These are phyloP conservation scores for Pythium oligandrum DNA, from an alignment of 352 stramenopile genomes.

Conservation along the genomic window DNA sequence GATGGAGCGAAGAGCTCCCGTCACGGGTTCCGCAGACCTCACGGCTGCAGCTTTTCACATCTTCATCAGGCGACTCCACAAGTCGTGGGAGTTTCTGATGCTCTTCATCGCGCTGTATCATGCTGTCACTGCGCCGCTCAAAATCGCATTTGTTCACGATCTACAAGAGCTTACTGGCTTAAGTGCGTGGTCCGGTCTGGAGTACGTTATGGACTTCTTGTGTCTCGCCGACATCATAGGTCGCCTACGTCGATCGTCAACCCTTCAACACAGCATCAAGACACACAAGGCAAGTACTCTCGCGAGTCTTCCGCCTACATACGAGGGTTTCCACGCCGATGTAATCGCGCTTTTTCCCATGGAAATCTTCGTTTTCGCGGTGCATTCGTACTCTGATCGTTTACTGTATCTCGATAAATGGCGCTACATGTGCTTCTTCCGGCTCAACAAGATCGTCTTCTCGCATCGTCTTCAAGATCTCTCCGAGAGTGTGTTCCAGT, in stretches of 20 bases:
- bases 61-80: slow-evolving; percentile 29
- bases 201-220: slow-evolving; percentile 53
- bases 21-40: neutral
- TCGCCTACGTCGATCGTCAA: slow-evolving; percentile 18
- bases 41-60: slow-evolving; percentile 33
- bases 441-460: slow-evolving; percentile 54
- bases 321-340: slow-evolving; percentile 33
- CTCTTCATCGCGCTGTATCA: slow-evolving; percentile 43
- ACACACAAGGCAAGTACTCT: slow-evolving; percentile 1
- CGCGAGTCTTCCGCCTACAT: slow-evolving; percentile 5
- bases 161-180: slow-evolving; percentile 24
- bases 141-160: slow-evolving; percentile 51
- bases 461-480: slow-evolving; percentile 28
- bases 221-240: slow-evolving; percentile 39
- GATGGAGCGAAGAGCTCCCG: neutral
- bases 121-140: slow-evolving; percentile 38
- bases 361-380: slow-evolving; percentile 28
- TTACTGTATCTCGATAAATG: slow-evolving; percentile 26
- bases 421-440: slow-evolving; percentile 36
- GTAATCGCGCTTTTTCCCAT: slow-evolving; percentile 41
- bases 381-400: no score
- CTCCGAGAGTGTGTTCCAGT: slow-evolving; percentile 52
- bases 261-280: neutral
- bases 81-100: slow-evolving; percentile 46
- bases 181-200: slow-evolving; percentile 33